Conservation (phyloP, 805 yeast species). For the Cyberlindnera petersonii region DNA sequence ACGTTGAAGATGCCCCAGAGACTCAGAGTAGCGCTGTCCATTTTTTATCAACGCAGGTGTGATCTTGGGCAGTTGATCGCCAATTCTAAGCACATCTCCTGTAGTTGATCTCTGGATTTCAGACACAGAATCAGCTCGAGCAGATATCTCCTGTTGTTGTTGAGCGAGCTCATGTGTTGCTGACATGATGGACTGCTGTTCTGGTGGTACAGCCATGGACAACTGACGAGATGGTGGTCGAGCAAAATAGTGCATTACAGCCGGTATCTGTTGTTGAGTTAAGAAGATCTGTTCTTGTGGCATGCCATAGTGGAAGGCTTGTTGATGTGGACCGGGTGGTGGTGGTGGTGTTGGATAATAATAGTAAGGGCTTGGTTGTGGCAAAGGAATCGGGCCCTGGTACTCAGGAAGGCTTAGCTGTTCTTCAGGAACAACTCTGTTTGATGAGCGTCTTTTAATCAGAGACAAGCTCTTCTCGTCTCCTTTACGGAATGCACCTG, state of each 20-base stretch:
- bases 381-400: constrained; percentile 1
- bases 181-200: constrained; percentile 6
- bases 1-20: constrained; percentile 15
- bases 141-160: constrained; percentile 13
- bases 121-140: constrained; percentile 19
- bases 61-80: constrained; percentile 26
- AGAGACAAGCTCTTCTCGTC: constrained; percentile 57
- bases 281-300: too few species aligned
- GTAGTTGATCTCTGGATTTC: constrained; percentile 21
- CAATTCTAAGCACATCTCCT: constrained; percentile 23
- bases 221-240: constrained; percentile 5
- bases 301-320: constrained; percentile 3
- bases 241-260: not conserved
- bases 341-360: constrained; percentile 6
- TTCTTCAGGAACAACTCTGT: constrained; percentile 19
- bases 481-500: constrained; percentile 68
- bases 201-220: constrained; percentile 13
- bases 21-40: constrained; percentile 14
- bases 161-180: constrained; percentile 4
- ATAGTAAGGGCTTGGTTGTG: constrained; percentile 5
- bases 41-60: constrained; percentile 19
- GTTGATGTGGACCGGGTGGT: not conserved
- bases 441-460: constrained; percentile 57
- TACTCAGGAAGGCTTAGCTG: constrained; percentile 13
- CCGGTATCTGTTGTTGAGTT: not conserved